These are phyloP conservation scores for Sistotremastrum suecicum DNA, from an alignment of 768 basidiomycete species.

Conservation along the genomic window DNA sequence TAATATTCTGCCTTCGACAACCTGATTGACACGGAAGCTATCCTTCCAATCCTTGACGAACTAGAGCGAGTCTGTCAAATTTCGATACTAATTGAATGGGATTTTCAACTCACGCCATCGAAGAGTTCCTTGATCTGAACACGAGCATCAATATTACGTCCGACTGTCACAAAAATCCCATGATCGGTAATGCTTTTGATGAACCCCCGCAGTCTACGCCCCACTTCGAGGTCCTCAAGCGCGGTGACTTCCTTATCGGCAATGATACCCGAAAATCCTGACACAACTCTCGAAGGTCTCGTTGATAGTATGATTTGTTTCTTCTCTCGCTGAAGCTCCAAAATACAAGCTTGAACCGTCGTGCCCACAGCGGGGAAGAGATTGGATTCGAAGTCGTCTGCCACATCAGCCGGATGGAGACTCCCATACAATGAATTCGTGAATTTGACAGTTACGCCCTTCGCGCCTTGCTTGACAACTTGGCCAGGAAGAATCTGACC, in stretches of 20 bases:
- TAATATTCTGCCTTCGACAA: conserved; percentile 77
- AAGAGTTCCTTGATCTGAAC: conserved; percentile 91
- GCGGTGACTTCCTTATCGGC: conserved; percentile 56
- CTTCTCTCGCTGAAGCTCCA: conserved; percentile 51
- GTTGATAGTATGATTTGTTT: conserved; percentile 70
- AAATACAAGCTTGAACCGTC: conserved; percentile 55
- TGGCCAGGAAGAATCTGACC: conserved; percentile 73
- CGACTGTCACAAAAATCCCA: conserved; percentile 81
- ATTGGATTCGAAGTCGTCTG: conserved; percentile 62
- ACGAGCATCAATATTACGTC: conserved; percentile 72
- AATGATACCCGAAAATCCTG: conserved; percentile 32
- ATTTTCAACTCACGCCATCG: conserved; percentile 43
- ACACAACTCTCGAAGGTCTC: conserved; percentile 54
- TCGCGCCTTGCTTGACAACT: conserved; percentile 57
- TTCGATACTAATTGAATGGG: neutral
- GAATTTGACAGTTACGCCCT: conserved; percentile 69
- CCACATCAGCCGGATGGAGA: conserved; percentile 67
- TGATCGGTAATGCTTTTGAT: conserved; percentile 78
- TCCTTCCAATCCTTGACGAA: conserved; percentile 94
- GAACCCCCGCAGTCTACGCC: conserved; percentile 73
- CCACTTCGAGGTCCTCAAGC: conserved; percentile 50
- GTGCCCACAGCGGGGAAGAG: conserved; percentile 48
- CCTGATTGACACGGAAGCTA: conserved; percentile 61
- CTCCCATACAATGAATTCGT: conserved; percentile 56
- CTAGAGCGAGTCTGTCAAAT: conserved; percentile 24